These are phyloP conservation scores for Leishmania amazonensis DNA, from an alignment of 208 protist genomes.

Conservation along the genomic window DNA sequence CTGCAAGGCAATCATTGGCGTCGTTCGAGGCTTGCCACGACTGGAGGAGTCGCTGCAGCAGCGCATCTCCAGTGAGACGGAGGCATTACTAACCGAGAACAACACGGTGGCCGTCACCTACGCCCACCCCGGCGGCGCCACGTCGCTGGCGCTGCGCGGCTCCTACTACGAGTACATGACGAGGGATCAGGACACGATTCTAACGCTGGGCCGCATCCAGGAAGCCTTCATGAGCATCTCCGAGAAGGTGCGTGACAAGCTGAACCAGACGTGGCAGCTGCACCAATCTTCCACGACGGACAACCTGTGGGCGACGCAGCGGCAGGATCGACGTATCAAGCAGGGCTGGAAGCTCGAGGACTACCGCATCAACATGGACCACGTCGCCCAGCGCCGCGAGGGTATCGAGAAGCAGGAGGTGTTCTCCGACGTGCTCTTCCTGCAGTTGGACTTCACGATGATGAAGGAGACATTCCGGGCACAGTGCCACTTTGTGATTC, in stretches of 20 bases:
- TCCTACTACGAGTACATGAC: conserved; percentile 96
- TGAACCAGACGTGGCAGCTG: conserved; percentile 95
- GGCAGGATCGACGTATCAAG: conserved; percentile 93
- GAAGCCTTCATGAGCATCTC: conserved; percentile 90
- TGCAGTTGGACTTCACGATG: conserved; percentile 95
- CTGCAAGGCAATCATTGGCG: conserved; percentile 91
- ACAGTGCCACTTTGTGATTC: conserved; percentile 96
- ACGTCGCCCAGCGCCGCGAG: conserved; percentile 93
- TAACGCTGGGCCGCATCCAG: conserved; percentile 89
- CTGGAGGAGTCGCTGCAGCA: conserved; percentile 83
- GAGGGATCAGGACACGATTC: conserved; percentile 93
- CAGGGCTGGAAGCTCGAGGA: conserved; percentile 93
- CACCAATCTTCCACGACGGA: conserved; percentile 96
- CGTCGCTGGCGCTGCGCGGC: conserved; percentile 52
- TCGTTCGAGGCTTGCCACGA: conserved; percentile 87
- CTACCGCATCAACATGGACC: conserved; percentile 95
- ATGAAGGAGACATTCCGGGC: conserved; percentile 96
- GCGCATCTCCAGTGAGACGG: conserved; percentile 53
- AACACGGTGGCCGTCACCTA: conserved; percentile 60
- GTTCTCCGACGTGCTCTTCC: conserved; percentile 94
- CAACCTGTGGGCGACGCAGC: conserved; percentile 94
- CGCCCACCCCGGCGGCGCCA: conserved; percentile 56
- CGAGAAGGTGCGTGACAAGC: conserved; percentile 94
- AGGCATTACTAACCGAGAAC: conserved; percentile 57
- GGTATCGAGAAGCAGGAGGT: conserved; percentile 97